Conservation (phyloP, 2,329 filamentous ascomycete genomes). For the Penicillium sp. region DNA sequence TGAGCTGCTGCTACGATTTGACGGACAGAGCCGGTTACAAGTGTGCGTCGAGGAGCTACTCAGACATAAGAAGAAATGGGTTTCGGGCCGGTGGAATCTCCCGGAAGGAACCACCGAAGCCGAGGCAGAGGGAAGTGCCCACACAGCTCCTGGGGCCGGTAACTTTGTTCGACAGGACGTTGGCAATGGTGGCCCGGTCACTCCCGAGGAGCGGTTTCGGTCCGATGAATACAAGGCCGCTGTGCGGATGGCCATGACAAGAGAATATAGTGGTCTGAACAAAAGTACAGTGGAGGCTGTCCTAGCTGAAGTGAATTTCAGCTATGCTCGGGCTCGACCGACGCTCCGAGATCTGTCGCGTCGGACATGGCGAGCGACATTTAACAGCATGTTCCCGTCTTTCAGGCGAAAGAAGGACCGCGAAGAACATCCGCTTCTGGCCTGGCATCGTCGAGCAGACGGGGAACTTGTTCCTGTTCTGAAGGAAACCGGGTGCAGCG, state of each 20-base stretch:
- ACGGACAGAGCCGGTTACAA: conserved; percentile 46
- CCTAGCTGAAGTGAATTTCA: conserved; percentile 48
- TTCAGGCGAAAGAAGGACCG: conserved; percentile 41
- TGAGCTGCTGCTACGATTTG: conserved; percentile 46
- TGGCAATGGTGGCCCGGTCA: conserved; percentile 27
- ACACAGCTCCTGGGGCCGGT: neutral
- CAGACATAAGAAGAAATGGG: conserved; percentile 47
- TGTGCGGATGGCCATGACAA: conserved; percentile 37
- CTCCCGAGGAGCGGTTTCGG: conserved; percentile 45
- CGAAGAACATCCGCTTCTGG: conserved; percentile 40
- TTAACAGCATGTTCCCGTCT: conserved; percentile 43
- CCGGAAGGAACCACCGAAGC: conserved; percentile 21
- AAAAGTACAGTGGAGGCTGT: conserved; percentile 47
- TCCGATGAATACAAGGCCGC: conserved; percentile 43
- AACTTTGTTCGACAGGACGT: conserved; percentile 1
- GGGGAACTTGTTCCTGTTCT: conserved; percentile 34
- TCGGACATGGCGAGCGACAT: conserved; percentile 46
- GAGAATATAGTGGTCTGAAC: conserved; percentile 45
- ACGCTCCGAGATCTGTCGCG: conserved; percentile 43
- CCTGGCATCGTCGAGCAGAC: conserved; percentile 37
- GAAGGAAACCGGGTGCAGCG: conserved; percentile 42
- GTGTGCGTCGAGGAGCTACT: conserved; percentile 49
- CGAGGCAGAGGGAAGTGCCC: conserved; percentile 2
- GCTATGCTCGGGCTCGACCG: conserved; percentile 44
- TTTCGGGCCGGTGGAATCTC: conserved; percentile 46